phyloP scores from a whole-genome alignment of 2,329 filamentous ascomycete genomes.

The Aureobasidium mangrovei region DNA sequence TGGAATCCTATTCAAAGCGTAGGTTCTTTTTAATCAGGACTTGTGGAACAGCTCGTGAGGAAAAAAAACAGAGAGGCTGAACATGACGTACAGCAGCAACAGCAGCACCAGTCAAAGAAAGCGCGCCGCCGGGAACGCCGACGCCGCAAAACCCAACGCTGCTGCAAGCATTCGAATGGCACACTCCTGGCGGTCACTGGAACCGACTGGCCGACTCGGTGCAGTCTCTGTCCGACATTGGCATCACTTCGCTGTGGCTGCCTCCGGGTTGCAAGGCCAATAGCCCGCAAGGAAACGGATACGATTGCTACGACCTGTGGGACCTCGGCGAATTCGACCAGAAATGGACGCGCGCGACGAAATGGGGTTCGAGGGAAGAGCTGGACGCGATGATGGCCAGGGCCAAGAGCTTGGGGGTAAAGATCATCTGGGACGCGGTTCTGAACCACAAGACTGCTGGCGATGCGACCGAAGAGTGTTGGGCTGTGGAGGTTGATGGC shows the following conservation, averaged over 20 bases:
- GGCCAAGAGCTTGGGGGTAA: constrained; percentile 47
- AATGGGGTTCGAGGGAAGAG: constrained; percentile 60
- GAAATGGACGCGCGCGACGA: constrained; percentile 53
- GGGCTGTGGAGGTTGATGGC: constrained; percentile 55
- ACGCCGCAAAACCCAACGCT: constrained; percentile 39
- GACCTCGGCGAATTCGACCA: constrained; percentile 68
- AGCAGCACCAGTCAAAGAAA: neutral
- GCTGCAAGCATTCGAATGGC: constrained; percentile 67
- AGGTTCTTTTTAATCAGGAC: neutral
- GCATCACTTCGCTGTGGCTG: constrained; percentile 57
- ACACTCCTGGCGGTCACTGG: constrained; percentile 45
- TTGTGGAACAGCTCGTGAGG: neutral
- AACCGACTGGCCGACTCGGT: constrained; percentile 21
- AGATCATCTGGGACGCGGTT: constrained; percentile 61
- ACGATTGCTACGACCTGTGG: constrained; percentile 54
- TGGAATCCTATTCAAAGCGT: constrained; percentile 5
- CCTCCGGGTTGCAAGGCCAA: constrained; percentile 64
- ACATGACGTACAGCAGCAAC: constrained; percentile 5
- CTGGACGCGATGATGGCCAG: constrained; percentile 44
- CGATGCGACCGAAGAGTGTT: constrained; percentile 54
- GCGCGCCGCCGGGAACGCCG: constrained; percentile 22
- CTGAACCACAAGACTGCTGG: constrained; percentile 65
- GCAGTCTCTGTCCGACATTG: constrained; percentile 36
- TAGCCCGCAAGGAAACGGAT: constrained; percentile 54
- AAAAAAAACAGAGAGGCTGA: neutral